Evolutionary conservation across 345 rosid species (phyloP).

Genomic region (Melaleuca quinquenervia): DNA sequence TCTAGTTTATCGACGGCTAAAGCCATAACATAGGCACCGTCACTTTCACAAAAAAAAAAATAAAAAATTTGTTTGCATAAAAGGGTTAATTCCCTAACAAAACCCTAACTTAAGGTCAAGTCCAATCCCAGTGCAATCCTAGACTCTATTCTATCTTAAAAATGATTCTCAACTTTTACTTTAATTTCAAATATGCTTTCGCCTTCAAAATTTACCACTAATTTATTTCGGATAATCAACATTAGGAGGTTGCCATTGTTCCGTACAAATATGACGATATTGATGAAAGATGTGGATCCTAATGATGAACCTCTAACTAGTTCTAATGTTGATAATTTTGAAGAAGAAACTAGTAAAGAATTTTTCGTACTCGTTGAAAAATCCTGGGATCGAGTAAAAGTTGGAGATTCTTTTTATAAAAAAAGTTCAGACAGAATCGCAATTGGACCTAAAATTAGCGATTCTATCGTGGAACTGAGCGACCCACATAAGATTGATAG

Average conservation of each 20-base stretch:
- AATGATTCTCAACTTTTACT: neutral
- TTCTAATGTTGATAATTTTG: neutral
- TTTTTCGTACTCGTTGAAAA: too few relatives aligned
- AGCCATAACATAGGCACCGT: neutral
- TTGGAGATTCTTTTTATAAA: too few relatives aligned
- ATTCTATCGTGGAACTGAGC: neutral
- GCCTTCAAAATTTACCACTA: neutral
- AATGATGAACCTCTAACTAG: neutral
- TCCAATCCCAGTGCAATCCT: neutral
- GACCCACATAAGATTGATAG: neutral
- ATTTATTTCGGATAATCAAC: neutral
- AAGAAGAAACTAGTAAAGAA: neutral
- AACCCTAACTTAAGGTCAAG: neutral
- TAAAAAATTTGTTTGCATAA: neutral
- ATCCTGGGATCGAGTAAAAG: too few relatives aligned
- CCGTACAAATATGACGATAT: too few relatives aligned
- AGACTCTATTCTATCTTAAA: neutral
- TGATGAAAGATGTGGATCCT: too few relatives aligned
- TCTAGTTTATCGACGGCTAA: neutral
- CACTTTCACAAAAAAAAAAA: neutral
- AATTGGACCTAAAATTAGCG: too few relatives aligned
- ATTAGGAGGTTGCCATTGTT: neutral
- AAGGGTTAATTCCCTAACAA: neutral
- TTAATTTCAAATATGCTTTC: neutral
- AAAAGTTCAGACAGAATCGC: neutral